Evolutionary conservation across 176 grass and related monocot genomes (phyloP).

Genomic region (Dactylis glomerata): DNA sequence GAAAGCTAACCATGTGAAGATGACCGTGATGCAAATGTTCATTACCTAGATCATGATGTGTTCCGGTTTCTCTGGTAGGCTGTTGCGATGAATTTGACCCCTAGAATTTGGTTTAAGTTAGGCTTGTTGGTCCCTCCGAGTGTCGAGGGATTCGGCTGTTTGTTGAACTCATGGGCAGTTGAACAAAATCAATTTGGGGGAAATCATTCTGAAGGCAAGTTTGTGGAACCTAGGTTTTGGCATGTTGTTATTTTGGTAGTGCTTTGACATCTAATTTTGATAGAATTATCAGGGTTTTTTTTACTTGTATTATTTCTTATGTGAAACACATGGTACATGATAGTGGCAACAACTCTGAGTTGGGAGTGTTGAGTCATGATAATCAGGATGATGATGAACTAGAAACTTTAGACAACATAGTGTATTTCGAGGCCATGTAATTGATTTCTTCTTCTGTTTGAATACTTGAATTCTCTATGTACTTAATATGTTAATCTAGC

Average conservation of each 20-base stretch:
- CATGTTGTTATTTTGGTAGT: neutral
- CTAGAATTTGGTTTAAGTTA: neutral
- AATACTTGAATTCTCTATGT: neutral
- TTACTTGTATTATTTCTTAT: neutral
- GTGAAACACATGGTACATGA: neutral
- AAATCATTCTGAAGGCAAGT: neutral
- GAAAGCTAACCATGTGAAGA: too few species aligned
- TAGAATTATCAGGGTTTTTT: neutral
- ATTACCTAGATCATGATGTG: neutral
- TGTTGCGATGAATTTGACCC: neutral
- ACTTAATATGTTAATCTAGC: neutral
- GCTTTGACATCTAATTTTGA: neutral
- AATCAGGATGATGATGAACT: neutral
- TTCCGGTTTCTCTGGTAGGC: neutral
- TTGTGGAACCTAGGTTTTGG: neutral
- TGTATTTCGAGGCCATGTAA: neutral
- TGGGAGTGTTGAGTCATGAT: neutral
- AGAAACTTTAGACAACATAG: neutral
- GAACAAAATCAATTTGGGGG: neutral
- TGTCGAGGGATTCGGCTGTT: neutral
- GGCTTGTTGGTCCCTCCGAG: neutral
- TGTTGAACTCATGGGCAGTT: neutral
- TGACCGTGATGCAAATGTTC: too few species aligned
- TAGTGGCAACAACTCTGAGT: neutral
- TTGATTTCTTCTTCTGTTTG: neutral